These are phyloP conservation scores for Citropsis articulata DNA, from an alignment of 345 rosid species.

Conservation along the genomic window DNA sequence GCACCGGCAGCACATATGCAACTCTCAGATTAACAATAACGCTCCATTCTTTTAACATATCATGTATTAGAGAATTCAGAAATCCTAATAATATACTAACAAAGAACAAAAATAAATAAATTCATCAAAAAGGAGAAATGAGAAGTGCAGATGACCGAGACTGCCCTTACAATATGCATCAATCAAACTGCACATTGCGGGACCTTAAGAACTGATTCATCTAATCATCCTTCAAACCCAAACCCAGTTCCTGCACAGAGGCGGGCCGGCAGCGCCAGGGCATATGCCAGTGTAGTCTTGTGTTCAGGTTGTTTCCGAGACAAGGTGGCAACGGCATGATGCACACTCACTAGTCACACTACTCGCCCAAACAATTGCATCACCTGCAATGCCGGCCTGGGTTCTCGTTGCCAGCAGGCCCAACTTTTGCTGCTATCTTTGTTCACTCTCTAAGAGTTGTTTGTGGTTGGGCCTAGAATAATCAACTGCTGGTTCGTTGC, in stretches of 20 bases:
- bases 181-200: background rate
- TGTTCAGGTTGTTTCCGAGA: background rate
- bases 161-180: background rate
- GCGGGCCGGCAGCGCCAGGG: no score
- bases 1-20: slow-evolving; percentile 4
- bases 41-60: no score
- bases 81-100: background rate
- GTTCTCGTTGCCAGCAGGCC: no score
- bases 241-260: background rate
- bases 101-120: background rate
- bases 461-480: no score
- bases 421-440: no score
- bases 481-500: no score
- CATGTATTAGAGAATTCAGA: background rate
- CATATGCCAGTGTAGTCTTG: background rate
- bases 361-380: no score
- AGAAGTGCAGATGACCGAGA: background rate
- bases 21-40: background rate
- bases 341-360: no score
- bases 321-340: background rate
- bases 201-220: background rate
- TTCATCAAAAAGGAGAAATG: background rate
- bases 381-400: no score
- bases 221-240: background rate
- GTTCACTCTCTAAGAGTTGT: no score